Conservation (phyloP, 2,329 filamentous ascomycete genomes). For the Pseudocercospora pini-densiflorae region DNA sequence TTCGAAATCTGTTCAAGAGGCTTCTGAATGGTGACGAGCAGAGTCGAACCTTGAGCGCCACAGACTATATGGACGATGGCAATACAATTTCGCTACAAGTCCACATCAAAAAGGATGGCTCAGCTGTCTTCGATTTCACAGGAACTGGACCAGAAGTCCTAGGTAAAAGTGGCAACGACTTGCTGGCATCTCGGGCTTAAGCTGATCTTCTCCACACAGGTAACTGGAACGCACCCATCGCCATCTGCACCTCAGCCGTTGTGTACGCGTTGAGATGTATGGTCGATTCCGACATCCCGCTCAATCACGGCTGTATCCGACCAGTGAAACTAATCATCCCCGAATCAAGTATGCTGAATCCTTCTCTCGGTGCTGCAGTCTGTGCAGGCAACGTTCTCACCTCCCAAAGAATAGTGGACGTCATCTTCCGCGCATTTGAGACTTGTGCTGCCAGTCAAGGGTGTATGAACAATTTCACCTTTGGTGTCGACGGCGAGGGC, state of each 20-base stretch:
- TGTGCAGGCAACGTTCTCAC: conserved; percentile 39
- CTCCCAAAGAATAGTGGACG: conserved; percentile 40
- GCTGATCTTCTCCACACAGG: conserved; percentile 60
- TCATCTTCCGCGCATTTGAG: conserved; percentile 39
- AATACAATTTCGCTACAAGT: conserved; percentile 42
- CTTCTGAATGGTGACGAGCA: conserved; percentile 21
- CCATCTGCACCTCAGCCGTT: conserved; percentile 44
- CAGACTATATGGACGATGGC: conserved; percentile 50
- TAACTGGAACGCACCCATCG: conserved; percentile 44
- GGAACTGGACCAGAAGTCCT: conserved; percentile 44
- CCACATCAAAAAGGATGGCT: conserved; percentile 40
- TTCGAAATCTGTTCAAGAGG: conserved; percentile 39
- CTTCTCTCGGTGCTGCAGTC: conserved; percentile 34
- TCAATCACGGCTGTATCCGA: conserved; percentile 50
- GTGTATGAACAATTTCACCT: conserved; percentile 38
- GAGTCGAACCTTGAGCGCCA: conserved; percentile 31
- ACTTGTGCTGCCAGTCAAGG: conserved; percentile 39
- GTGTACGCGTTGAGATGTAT: conserved; percentile 41
- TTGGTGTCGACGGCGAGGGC: conserved; percentile 35
- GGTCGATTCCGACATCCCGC: conserved; percentile 47
- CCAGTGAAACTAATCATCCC: conserved; percentile 36
- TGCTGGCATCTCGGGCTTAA: neutral
- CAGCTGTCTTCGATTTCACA: conserved; percentile 47
- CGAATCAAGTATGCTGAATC: conserved; percentile 37
- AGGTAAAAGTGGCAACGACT: conserved; percentile 59